Percentiles rank a stretch among this genome's conserved stretches.
Evolutionary conservation across 805 yeast genomes (phyloP).

Genomic region (Hanseniaspora jakobsenii): DNA sequence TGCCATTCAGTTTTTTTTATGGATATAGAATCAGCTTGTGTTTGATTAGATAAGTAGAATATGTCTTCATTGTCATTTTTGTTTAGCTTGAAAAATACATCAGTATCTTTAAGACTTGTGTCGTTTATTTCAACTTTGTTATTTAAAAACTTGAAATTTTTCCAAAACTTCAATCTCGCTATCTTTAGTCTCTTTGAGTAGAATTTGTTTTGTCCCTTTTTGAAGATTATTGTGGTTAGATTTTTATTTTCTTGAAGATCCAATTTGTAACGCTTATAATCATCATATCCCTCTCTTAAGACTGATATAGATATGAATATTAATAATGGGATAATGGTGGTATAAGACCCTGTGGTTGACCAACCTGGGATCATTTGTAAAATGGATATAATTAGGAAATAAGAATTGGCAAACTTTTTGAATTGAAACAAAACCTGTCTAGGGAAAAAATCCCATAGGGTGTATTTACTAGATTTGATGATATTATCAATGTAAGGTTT

Average conservation of each 20-base stretch:
- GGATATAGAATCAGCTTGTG: background rate
- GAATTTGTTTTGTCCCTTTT: slow-evolving; percentile 17
- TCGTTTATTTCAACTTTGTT: background rate
- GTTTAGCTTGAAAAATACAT: background rate
- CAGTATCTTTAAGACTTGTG: no score
- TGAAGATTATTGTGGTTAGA: slow-evolving; percentile 29
- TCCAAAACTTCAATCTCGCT: slow-evolving; percentile 4
- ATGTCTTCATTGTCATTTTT: background rate
- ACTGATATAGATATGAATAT: slow-evolving; percentile 82
- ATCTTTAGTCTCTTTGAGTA: slow-evolving; percentile 1
- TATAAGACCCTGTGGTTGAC: slow-evolving; percentile 93
- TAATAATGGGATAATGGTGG: slow-evolving; percentile 81
- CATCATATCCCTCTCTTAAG: slow-evolving; percentile 88
- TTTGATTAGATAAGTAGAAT: slow-evolving; percentile 8
- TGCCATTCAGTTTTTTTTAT: slow-evolving; percentile 45
- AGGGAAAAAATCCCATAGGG: slow-evolving; percentile 69
- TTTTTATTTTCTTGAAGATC: slow-evolving; percentile 76
- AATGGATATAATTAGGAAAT: slow-evolving; percentile 79
- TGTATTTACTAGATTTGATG: slow-evolving; percentile 80
- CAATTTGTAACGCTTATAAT: slow-evolving; percentile 70
- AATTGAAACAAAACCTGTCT: slow-evolving; percentile 83
- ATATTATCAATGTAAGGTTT: slow-evolving; percentile 50
- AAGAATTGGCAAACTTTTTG: slow-evolving; percentile 82
- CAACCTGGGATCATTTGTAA: slow-evolving; percentile 92
- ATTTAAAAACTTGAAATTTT: background rate